Conservation (phyloP, 2,329 filamentous ascomycete species). For the Cordyceps militaris region DNA sequence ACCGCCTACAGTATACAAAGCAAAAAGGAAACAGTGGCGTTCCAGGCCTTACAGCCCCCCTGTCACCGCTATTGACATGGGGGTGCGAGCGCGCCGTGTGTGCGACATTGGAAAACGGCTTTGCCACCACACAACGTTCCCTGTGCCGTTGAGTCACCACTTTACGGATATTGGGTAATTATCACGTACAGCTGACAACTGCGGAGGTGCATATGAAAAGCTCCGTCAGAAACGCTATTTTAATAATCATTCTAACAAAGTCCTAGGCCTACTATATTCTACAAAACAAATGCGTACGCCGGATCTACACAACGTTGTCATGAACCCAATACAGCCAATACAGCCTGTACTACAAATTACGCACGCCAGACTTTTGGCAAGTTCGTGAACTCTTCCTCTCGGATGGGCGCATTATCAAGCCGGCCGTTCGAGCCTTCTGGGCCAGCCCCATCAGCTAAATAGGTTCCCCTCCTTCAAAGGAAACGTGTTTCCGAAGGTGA, state of each 20-base stretch:
- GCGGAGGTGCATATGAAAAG: no score
- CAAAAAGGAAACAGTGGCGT: background rate
- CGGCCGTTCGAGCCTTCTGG: background rate
- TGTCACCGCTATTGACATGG: slow-evolving; percentile 3
- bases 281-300: no score
- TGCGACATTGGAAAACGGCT: no score
- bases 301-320: background rate
- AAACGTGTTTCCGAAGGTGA: background rate
- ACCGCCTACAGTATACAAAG: background rate
- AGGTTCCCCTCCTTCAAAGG: background rate
- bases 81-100: background rate
- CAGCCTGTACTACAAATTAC: background rate
- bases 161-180: no score
- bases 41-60: background rate
- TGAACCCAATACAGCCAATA: background rate
- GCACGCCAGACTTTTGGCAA: background rate
- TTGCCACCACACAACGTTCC: no score
- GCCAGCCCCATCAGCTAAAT: background rate
- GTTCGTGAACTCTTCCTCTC: background rate
- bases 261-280: no score
- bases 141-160: no score
- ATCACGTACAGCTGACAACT: no score
- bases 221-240: no score
- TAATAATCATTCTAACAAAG: no score
- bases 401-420: background rate